Evolutionary conservation across 208 protist species (phyloP), one percentile per base, ranked within the genome.

Genomic region (Acanthamoeba sp.): DNA sequence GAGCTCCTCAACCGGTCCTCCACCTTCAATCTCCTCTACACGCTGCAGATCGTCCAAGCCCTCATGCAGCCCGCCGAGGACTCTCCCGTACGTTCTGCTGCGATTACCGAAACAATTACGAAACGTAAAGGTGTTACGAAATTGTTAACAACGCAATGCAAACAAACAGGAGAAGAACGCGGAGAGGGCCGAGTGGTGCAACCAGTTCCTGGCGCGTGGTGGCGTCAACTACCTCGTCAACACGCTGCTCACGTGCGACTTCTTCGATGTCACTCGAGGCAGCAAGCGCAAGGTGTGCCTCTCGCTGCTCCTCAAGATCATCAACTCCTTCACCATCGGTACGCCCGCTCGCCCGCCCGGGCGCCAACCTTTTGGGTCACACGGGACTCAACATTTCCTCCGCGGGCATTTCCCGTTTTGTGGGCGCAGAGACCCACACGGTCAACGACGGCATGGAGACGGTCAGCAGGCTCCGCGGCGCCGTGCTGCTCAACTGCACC

Each of bases 201-300:
- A 76, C 34, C 66, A 92, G 4, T 96, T 96, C 38, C 66, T 95
- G 27, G 5, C 22, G 6, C 52, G 32, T 20, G 94, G 94, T 34
- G 94, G 93, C 20, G 45, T 91, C 7, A 64, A 52, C 24, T 78
- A 95, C 34, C 34, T 96, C 4, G 66, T 95, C 22, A 84, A 89
- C 22, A 57, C 94, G 34, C 50, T 95, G 7, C 91, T 95, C 87
- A 88, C 40, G 2, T 32, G 50, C 0, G 91, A 96, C 78, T 42
- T 96, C 32, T 85, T 95, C 59, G 71, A 93, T n/a, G 82, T 29
- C 29, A 55, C 18, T n/a, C 91, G 82, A 10, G 95, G 95, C 22
- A 45, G 88, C n/a, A 96, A 95, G 59, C 90, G 94, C 57, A 94
- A 95, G 29, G 88, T 52, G 38, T 95, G 93, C 76, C 55, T 96